Evolutionary conservation across 2,329 filamentous ascomycete species (phyloP).

Genomic region (Pseudopithomyces maydicus): DNA sequence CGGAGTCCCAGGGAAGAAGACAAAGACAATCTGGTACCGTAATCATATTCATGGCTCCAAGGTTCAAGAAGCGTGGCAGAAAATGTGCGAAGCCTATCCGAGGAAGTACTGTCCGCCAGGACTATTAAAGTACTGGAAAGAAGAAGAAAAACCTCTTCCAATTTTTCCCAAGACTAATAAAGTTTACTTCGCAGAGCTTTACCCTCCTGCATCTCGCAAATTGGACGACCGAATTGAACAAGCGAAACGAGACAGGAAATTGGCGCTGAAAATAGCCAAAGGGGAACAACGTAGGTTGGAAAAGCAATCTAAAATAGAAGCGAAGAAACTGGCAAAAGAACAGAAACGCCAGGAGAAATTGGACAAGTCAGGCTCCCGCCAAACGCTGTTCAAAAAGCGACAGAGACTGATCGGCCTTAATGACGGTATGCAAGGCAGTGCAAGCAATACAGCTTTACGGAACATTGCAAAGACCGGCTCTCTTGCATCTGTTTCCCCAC

Average conservation of each 20-base stretch:
- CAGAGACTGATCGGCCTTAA: neutral
- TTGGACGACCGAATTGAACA: constrained; percentile 15
- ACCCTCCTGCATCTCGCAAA: constrained; percentile 16
- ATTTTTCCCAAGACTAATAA: constrained; percentile 33
- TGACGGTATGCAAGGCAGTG: neutral
- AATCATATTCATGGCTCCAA: constrained; percentile 52
- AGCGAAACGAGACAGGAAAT: constrained; percentile 12
- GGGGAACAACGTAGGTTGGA: neutral
- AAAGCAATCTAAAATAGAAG: neutral
- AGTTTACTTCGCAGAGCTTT: constrained; percentile 29
- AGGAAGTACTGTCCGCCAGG: constrained; percentile 41
- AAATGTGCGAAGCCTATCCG: constrained; percentile 52
- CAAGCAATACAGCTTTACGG: neutral
- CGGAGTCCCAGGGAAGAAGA: constrained; percentile 43
- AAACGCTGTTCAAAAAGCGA: neutral
- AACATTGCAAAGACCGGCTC: neutral
- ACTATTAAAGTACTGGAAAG: constrained; percentile 31
- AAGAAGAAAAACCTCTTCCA: constrained; percentile 21
- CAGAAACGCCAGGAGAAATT: neutral
- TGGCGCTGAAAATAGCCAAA: neutral
- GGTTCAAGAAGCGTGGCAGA: constrained; percentile 55
- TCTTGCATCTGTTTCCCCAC: neutral
- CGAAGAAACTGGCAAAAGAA: neutral
- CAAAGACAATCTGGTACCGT: constrained; percentile 56
- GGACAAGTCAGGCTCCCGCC: neutral